These are phyloP conservation scores for Massariosphaeria phaeospora DNA, from an alignment of 495 filamentous ascomycete species.

Conservation along the genomic window DNA sequence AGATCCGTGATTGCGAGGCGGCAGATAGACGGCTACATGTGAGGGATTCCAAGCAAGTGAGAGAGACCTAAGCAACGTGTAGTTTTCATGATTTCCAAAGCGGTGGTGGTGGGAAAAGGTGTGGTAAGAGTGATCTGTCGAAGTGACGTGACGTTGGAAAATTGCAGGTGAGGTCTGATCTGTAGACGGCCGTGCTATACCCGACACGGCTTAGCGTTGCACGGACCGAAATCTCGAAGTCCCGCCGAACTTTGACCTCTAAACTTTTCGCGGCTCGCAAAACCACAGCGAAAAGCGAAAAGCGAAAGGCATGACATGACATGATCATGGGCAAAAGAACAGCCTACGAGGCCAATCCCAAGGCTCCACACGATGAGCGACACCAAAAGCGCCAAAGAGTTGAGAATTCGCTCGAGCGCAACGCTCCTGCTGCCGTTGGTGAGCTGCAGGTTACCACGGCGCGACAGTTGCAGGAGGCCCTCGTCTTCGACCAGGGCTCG, in stretches of 20 bases:
- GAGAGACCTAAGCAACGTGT: too few species aligned
- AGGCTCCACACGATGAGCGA: not conserved
- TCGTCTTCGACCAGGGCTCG: constrained; percentile 27
- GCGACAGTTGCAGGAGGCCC: constrained; percentile 26
- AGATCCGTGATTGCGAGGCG: too few species aligned
- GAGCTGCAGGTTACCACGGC: constrained; percentile 20
- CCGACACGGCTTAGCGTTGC: too few species aligned
- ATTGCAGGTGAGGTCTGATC: too few species aligned
- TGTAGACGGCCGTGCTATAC: too few species aligned
- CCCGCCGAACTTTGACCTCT: not conserved
- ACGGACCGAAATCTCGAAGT: not conserved
- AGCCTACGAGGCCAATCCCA: constrained; percentile 15
- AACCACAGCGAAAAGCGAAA: not conserved
- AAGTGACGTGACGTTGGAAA: too few species aligned
- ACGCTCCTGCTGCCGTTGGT: not conserved
- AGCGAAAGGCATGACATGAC: constrained; percentile 7
- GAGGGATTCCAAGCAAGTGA: too few species aligned
- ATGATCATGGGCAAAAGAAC: constrained; percentile 28
- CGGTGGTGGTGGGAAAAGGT: too few species aligned
- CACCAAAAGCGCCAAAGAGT: constrained; percentile 28
- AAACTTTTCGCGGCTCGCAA: not conserved
- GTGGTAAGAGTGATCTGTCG: too few species aligned
- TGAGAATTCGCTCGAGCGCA: constrained; percentile 1
- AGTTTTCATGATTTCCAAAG: too few species aligned
- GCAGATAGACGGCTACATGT: too few species aligned